These are phyloP conservation scores for Ceratocystis colombiana DNA, from an alignment of 2,329 filamentous ascomycete genomes.

Conservation along the genomic window DNA sequence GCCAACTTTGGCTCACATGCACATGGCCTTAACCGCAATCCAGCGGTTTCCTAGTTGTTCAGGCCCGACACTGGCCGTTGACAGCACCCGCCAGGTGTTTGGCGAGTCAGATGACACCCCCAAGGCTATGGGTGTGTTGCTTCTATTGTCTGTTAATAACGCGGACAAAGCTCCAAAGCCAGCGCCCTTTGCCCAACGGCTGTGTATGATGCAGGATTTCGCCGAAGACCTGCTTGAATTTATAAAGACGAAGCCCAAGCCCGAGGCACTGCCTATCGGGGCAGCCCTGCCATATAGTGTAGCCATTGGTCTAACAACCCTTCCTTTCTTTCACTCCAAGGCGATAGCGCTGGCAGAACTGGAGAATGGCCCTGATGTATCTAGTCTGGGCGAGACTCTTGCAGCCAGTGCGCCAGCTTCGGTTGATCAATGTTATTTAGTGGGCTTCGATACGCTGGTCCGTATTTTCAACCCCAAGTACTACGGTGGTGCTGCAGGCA, in stretches of 20 bases:
- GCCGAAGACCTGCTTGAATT: constrained; percentile 43
- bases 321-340: constrained; percentile 67
- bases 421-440: constrained; percentile 54
- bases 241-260: neutral
- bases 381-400: neutral
- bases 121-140: constrained; percentile 38
- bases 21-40: constrained; percentile 46
- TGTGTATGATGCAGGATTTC: constrained; percentile 63
- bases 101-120: neutral
- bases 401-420: constrained; percentile 4
- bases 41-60: constrained; percentile 21
- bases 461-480: constrained; percentile 65
- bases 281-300: constrained; percentile 30
- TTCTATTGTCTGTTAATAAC: constrained; percentile 54
- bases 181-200: constrained; percentile 54
- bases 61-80: neutral
- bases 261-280: neutral
- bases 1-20: constrained; percentile 51
- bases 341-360: constrained; percentile 43
- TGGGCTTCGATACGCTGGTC: constrained; percentile 66
- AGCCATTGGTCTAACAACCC: constrained; percentile 61
- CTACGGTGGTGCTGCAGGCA: constrained; percentile 37
- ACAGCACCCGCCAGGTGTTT: neutral
- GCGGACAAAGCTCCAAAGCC: constrained; percentile 58
- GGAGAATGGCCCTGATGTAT: constrained; percentile 36